Base-by-base conservation (phyloP, 768 basidiomycete species). In the Hirschioporus abietinus region DNA sequence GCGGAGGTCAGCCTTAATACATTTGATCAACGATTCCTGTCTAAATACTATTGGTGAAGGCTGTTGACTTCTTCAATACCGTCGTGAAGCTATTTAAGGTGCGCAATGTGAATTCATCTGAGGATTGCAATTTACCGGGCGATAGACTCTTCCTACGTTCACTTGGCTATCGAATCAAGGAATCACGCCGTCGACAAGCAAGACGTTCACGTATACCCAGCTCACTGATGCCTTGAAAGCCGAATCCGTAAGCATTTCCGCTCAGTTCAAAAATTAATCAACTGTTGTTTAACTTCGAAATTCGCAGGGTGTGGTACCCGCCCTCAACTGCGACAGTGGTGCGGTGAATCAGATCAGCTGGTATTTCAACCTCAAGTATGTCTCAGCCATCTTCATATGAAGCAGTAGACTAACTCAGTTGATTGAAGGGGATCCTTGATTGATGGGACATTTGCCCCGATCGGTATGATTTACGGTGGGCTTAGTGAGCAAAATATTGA, bases 151-250 rank as follows among this genome's bases (percentile, higher is more conserved):
- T 26, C 89, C 91, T 0, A 93, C 93, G 1, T 92, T 86, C 74
- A 80, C 83, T 18, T 92, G 85, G 85, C 86, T 95, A 57, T 77
- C 80, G 17, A 77, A 82, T 24, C 87, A 82, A n/a, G 91, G 91
- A 26, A 94, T 95, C 70, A 85, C 83, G 2, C 93, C 93, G 15
- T 83, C 82, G n/a, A 76, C 79, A 1, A 78, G 75, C 67, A 73
- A 76, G 70, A 90, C 89, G 0, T 87, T 86, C 74, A 85, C 85
- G 0, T 80, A 90, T 20, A 77, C 84, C 17, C 72, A 79, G 10
- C 72, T 92, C 60, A 79, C 80, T 12, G 72, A 80, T 42, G 90
- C 89, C 1, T 77, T 92, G 62, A 79, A 83, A 73, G 65, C 76
- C 12, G 86, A 80, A 35, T 84, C 83, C 5, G 87, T 71, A 84